Base-by-base conservation (phyloP, 1,139 yeast species). In the Diutina siamensis region DNA sequence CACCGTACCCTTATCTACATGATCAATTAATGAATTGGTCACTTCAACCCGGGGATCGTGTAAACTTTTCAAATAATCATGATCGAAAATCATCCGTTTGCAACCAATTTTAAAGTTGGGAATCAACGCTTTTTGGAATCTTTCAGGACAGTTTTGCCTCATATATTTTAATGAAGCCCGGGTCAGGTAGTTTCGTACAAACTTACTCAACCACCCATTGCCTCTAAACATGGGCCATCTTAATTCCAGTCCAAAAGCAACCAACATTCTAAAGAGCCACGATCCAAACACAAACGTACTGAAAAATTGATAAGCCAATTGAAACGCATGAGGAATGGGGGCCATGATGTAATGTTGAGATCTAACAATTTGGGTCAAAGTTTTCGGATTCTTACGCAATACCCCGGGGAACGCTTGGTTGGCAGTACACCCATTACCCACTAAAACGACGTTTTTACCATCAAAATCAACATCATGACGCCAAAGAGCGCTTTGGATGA, bases 71-170 rank as follows among this genome's bases (percentile, higher is more conserved):
- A 67, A 57, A 51, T 69, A 69, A 35, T 54, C 51, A 50, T 67
- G 58, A 52, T 69, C 74, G 50, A 62, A 68, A 44, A 69, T 63
- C 52, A 68, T 55, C 48, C 74, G 57, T 50, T 69, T 69, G 56
- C 74, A 69, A 3, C 74, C 74, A 51, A 69, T 58, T 50, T 67
- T 68, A 53, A 55, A 69, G 27, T 64, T 59, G 3, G 74, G 74
- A 32, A 67, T 57, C 38, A 69, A 50, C 46, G 52, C 46, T 13
- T 62, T 58, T 42, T 63, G 67, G 52, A 53, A 67, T 52, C 64
- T 57, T 44, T 61, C 52, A 1, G 74, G 74, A 17, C 67, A 59
- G 7, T 53, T 52, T 3, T 40, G 46, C 38, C 53, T 59, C 67
- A 69, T 63, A 50, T 69, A 68, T 1, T 44, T 27, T 7, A 55